Base-by-base conservation (phyloP, 1,284 basidiomycete genomes). In the Ganoderma meredithae region DNA sequence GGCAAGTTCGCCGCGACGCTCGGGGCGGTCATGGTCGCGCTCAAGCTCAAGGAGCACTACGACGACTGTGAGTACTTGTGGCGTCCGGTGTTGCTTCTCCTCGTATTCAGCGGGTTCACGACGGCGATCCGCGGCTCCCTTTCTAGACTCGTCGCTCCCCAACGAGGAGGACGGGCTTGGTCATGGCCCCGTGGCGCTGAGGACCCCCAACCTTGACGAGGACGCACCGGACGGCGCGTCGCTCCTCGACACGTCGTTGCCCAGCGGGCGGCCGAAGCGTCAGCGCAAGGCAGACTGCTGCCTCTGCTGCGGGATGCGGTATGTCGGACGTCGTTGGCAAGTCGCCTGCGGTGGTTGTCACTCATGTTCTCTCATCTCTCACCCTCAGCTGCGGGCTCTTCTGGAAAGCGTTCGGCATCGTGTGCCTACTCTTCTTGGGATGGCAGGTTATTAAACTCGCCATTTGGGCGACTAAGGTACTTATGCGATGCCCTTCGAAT, bases 401-500 rank as follows among this genome's bases (percentile, higher is more conserved):
- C 76, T 88, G 84, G 82, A 88, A 87, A 73, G 84, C 85, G 0
- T 79, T 88, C 64, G 86, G 83, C 22, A 83, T 88, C 56, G 84
- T 88, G 12, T 68, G 81, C 36, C 75, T 78, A 19, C 71, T 85
- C 9, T 79, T 84, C 61, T 68, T 81, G 5, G 67, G 83, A 15
- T 88, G 83, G 80, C 81, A 83, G 67, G 76, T 78, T 2, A 76
- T 84, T 74, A 85, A 81, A 69, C 76, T 87, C 17, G 74, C 83
- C 52, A 73, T 79, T 43, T 89, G 87, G 86, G 82, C 83, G 25
- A 73, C 82, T 12, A 83, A 81, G 60, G 87, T 17, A 1, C 13
- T 27, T 39, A 39, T 39, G 10, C 36, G 8, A 39, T 39, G 36
- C 33, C 27, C 12, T 25, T 44, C 55, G 62, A 27, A 56, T 15